A percentile compares a stretch with the other conserved stretches of the same genome.
Evolutionary conservation across 176 grass and related monocot species (phyloP).

Genomic region (Saccharum officinarum): DNA sequence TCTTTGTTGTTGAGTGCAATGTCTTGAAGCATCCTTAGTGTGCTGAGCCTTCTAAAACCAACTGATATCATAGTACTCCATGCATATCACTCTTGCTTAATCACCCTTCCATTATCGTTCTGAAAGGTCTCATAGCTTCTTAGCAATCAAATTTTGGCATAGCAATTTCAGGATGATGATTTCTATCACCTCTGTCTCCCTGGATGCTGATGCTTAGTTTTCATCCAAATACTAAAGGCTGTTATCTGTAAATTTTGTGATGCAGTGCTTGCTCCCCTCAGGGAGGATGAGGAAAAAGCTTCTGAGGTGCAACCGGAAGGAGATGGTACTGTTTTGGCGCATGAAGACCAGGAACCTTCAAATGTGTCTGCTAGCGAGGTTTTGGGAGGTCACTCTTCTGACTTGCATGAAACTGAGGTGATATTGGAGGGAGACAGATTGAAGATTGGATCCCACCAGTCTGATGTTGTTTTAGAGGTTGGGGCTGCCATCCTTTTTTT

Average conservation of each 20-base stretch:
- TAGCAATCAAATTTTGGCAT: neutral
- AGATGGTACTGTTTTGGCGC: neutral
- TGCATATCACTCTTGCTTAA: too few species aligned
- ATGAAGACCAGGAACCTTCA: conserved; percentile 11
- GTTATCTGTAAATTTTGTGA: conserved; percentile 13
- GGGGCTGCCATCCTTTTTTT: neutral
- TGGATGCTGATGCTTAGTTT: neutral
- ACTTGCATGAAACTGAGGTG: conserved; percentile 8
- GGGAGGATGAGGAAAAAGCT: conserved; percentile 22
- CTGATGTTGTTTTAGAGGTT: conserved; percentile 44
- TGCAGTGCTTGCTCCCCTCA: conserved; percentile 37
- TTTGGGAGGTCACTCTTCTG: conserved; percentile 25
- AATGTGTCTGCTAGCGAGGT: neutral
- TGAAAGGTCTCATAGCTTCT: too few species aligned
- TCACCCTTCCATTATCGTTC: too few species aligned
- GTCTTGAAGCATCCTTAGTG: too few species aligned
- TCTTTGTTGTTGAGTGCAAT: too few species aligned
- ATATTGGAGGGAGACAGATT: conserved; percentile 32
- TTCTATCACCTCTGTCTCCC: neutral
- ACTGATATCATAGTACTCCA: too few species aligned
- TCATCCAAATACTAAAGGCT: neutral
- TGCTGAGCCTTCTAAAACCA: too few species aligned
- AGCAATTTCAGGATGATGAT: neutral
- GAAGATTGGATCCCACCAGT: neutral
- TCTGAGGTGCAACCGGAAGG: conserved; percentile 15